Evolutionary conservation across 2,329 filamentous ascomycete genomes (phyloP).

Genomic region (Alternaria burnsii): DNA sequence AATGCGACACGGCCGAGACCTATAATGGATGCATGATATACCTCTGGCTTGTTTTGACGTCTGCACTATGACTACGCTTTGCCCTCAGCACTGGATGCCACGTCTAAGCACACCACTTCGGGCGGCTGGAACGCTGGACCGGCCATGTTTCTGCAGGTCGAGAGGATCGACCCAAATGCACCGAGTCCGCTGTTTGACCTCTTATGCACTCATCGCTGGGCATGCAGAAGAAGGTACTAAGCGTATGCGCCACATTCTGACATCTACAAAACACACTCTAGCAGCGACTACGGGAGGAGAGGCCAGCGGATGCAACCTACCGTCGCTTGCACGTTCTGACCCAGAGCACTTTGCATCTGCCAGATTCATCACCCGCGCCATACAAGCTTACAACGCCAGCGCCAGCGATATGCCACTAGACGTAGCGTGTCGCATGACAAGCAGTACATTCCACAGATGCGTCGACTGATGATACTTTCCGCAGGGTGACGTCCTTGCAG

Average conservation of each 20-base stretch:
- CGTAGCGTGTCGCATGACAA: constrained; percentile 26
- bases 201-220: constrained; percentile 21
- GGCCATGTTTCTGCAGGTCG: constrained; percentile 25
- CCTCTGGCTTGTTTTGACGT: constrained; percentile 33
- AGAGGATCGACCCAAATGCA: constrained; percentile 34
- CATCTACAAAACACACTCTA: constrained; percentile 11
- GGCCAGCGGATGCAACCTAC: constrained; percentile 32
- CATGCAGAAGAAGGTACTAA: constrained; percentile 6
- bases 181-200: constrained; percentile 41
- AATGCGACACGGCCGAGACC: constrained; percentile 31
- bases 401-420: constrained; percentile 28
- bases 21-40: constrained; percentile 35
- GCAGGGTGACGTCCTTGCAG: constrained; percentile 23
- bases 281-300: constrained; percentile 15
- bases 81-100: constrained; percentile 37
- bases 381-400: constrained; percentile 19
- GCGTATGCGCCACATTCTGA: constrained; percentile 7
- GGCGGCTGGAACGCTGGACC: constrained; percentile 28
- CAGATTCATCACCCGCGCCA: constrained; percentile 34
- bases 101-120: constrained; percentile 30
- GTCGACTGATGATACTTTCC: constrained; percentile 25
- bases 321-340: constrained; percentile 18
- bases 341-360: constrained; percentile 34
- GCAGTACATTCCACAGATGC: constrained; percentile 26
- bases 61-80: constrained; percentile 31